phyloP scores from a whole-genome alignment of 2,329 filamentous ascomycete species.

The Pleurostoma richardsiae region DNA sequence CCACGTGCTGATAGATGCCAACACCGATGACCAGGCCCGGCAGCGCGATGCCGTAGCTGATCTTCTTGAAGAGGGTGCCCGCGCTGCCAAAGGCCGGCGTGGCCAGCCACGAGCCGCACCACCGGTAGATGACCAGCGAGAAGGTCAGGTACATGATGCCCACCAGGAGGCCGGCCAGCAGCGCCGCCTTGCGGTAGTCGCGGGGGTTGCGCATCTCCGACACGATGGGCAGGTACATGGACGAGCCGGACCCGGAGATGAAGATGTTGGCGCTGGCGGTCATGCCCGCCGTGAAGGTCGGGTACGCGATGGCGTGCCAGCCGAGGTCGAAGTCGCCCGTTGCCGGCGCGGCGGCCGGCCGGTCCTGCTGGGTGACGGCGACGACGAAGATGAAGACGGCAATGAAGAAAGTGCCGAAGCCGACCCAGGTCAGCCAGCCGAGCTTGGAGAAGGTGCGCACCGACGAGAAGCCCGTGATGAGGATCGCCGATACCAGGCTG shows the following conservation, averaged over 20 bases:
- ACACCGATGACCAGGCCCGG: constrained; percentile 15
- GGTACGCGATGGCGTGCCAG: constrained; percentile 42
- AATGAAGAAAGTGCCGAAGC: constrained; percentile 41
- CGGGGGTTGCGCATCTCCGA: constrained; percentile 50
- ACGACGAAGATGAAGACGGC: constrained; percentile 31
- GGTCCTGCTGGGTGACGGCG: constrained; percentile 34
- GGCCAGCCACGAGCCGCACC: constrained; percentile 20
- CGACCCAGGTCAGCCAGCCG: constrained; percentile 30
- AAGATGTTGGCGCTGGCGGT: constrained; percentile 49
- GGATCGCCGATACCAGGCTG: constrained; percentile 14
- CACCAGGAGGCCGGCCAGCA: constrained; percentile 16
- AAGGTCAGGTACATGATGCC: constrained; percentile 20
- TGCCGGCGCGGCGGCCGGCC: constrained; percentile 51
- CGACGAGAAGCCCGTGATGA: constrained; percentile 14
- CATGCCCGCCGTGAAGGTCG: constrained; percentile 50
- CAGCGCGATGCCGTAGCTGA: constrained; percentile 23
- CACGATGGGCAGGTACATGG: constrained; percentile 51
- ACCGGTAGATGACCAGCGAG: constrained; percentile 22
- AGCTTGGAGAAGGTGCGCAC: constrained; percentile 12
- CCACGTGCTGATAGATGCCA: constrained; percentile 20
- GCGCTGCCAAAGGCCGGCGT: constrained; percentile 20
- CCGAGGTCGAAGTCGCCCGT: constrained; percentile 50
- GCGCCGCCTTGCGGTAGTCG: constrained; percentile 31
- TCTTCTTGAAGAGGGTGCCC: constrained; percentile 22
- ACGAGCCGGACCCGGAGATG: constrained; percentile 45